phyloP scores from a whole-genome alignment of 208 protist genomes.

The Acanthamoeba lenticulata region DNA sequence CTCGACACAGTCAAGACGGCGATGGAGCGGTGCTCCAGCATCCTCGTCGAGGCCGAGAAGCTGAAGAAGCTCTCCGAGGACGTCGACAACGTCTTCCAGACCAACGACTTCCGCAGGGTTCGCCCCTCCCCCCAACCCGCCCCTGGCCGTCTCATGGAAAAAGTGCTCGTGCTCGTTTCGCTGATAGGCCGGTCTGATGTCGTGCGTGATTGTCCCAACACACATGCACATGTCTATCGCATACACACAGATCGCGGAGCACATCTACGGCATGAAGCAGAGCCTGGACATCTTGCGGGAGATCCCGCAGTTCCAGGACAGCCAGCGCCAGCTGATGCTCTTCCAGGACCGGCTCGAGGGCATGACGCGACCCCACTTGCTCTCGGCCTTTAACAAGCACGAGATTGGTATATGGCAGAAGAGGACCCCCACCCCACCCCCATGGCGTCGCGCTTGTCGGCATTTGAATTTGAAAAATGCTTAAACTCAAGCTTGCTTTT shows the following conservation, averaged over 20 bases:
- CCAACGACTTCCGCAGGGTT: conserved; percentile 16
- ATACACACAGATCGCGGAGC: not conserved
- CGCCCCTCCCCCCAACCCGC: no score
- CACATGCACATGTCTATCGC: no score
- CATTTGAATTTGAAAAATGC: not conserved
- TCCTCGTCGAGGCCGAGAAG: conserved; percentile 36
- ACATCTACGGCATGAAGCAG: not conserved
- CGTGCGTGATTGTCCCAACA: not conserved
- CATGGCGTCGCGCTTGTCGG: not conserved
- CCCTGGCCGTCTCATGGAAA: no score
- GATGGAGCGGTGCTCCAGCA: conserved; percentile 49
- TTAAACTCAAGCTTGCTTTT: not conserved
- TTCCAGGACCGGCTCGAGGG: conserved; percentile 39
- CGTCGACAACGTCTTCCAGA: conserved; percentile 1
- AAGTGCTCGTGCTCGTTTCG: no score
- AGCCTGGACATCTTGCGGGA: conserved; percentile 32
- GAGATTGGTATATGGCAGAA: not conserved
- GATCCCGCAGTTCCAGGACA: conserved; percentile 36
- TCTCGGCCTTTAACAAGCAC: not conserved
- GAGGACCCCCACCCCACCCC: not conserved
- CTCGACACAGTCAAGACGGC: not conserved
- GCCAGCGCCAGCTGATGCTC: conserved; percentile 22
- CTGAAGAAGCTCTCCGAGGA: conserved; percentile 15
- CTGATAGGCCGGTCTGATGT: not conserved
- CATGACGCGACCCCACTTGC: conserved; percentile 2